A percentile compares a stretch with the other conserved stretches of the same genome.
phyloP scores from a whole-genome alignment of 805 yeast genomes.

The Metahyphopichia silvanorum region DNA sequence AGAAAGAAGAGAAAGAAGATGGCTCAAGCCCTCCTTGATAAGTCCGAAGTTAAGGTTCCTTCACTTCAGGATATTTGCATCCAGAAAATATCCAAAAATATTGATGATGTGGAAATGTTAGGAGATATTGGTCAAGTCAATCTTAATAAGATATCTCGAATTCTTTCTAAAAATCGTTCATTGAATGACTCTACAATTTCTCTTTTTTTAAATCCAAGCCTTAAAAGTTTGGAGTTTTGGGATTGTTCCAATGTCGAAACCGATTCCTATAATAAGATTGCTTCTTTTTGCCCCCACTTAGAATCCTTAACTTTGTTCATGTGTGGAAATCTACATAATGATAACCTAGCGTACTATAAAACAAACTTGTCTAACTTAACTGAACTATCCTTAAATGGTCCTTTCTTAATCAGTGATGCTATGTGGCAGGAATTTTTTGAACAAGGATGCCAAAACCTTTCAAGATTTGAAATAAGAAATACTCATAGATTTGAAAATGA shows the following conservation, averaged over 20 bases:
- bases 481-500: slow-evolving; percentile 80
- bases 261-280: slow-evolving; percentile 64
- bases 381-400: slow-evolving; percentile 75
- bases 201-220: slow-evolving; percentile 64
- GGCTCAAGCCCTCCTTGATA: slow-evolving; percentile 82
- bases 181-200: slow-evolving; percentile 68
- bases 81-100: slow-evolving; percentile 57
- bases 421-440: slow-evolving; percentile 80
- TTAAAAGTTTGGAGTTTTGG: slow-evolving; percentile 69
- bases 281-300: slow-evolving; percentile 74
- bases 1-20: slow-evolving; percentile 72
- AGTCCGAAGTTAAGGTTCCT: slow-evolving; percentile 59
- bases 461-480: slow-evolving; percentile 61
- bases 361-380: slow-evolving; percentile 54
- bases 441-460: slow-evolving; percentile 49
- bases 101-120: slow-evolving; percentile 71
- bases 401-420: slow-evolving; percentile 73
- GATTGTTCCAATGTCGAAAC: slow-evolving; percentile 82
- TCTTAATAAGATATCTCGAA: slow-evolving; percentile 66
- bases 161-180: slow-evolving; percentile 79
- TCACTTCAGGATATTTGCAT: slow-evolving; percentile 83
- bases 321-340: slow-evolving; percentile 92
- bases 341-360: slow-evolving; percentile 61
- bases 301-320: slow-evolving; percentile 66
- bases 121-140: slow-evolving; percentile 84